Evolutionary conservation across 805 yeast species (phyloP).

Genomic region (Myxozyma monticola): DNA sequence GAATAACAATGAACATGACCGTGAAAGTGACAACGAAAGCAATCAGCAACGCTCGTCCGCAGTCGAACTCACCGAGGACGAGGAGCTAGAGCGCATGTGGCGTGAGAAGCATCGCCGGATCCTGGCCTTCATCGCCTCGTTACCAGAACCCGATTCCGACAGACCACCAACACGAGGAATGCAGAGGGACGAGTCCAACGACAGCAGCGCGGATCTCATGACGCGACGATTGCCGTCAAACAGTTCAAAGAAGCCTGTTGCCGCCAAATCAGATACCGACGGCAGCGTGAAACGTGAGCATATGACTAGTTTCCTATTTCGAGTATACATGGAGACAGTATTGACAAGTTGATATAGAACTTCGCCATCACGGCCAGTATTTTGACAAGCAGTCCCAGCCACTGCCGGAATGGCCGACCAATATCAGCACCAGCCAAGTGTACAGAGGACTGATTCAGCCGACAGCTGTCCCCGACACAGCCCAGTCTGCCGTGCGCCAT

Average conservation of each 20-base stretch:
- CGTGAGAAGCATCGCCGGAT: slow-evolving; percentile 4
- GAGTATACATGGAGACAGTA: neutral
- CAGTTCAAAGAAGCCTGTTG: neutral
- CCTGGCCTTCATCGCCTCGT: slow-evolving; percentile 3
- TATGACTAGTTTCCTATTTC: too few species aligned
- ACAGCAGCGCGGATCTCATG: neutral
- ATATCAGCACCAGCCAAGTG: neutral
- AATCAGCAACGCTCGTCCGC: neutral
- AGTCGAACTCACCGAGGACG: neutral
- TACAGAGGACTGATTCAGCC: too few species aligned
- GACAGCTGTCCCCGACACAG: too few species aligned
- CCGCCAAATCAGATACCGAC: too few species aligned
- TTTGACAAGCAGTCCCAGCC: neutral
- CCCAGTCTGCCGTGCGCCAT: too few species aligned
- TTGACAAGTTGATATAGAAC: neutral
- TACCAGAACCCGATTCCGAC: too few species aligned
- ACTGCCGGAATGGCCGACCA: neutral
- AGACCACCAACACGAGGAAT: too few species aligned
- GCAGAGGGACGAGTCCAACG: neutral
- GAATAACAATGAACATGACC: too few species aligned
- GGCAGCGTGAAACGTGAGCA: too few species aligned
- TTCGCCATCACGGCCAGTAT: neutral
- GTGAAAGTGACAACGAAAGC: too few species aligned
- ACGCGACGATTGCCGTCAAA: neutral
- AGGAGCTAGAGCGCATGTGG: slow-evolving; percentile 2